Evolutionary conservation across 495 filamentous ascomycete genomes (phyloP), one percentile per base, ranked within the genome.

Genomic region (Aspergillus homomorphus): DNA sequence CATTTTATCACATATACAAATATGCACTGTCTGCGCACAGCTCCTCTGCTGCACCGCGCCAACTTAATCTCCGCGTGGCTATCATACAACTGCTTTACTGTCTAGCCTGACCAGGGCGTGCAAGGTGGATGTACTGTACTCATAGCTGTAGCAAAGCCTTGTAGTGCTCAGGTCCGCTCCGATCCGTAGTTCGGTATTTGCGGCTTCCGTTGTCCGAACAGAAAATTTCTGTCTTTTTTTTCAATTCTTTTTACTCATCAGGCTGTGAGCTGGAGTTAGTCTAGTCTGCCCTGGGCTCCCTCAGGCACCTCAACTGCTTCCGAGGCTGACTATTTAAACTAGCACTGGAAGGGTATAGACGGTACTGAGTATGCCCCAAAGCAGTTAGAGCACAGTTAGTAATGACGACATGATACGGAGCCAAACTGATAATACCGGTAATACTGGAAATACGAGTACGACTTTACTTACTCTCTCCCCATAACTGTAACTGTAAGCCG

Each of bases 361-460:
- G 33, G 33, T 38, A 38, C 8, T 38, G 4, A 38, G 15, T n/a
- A 9, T 12, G 12, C 12, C 28, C 44, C n/a, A 43, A 21, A 57
- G 14, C 4, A 50, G 41, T 38, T 48, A 28, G n/a, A 51, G 43
- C 46, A 21, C 18, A 28, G 18, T 23, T 49, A 53, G 60, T 53
- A 24, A 62, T 65, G 58, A 65, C 60, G 56, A 59, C 56, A 63
- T 51, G 53, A 63, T 54, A 66, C 61, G 26, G 30, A 22, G 16
- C 43, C 53, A 59, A 56, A 51, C 51, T 4, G 22, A 60, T 66
- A 66, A 61, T 66, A 51, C 51, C 3, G 22, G 64, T 66, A 66
- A 61, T 66, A n/a, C n/a, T n/a, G n/a, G n/a, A n/a, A n/a, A n/a
- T n/a, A 66, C 64, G 16, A 56, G 56, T 63, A 66, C 64, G 46